These are phyloP conservation scores for Aschersonia sp. DNA, from an alignment of 2,329 filamentous ascomycete genomes.

Conservation along the genomic window DNA sequence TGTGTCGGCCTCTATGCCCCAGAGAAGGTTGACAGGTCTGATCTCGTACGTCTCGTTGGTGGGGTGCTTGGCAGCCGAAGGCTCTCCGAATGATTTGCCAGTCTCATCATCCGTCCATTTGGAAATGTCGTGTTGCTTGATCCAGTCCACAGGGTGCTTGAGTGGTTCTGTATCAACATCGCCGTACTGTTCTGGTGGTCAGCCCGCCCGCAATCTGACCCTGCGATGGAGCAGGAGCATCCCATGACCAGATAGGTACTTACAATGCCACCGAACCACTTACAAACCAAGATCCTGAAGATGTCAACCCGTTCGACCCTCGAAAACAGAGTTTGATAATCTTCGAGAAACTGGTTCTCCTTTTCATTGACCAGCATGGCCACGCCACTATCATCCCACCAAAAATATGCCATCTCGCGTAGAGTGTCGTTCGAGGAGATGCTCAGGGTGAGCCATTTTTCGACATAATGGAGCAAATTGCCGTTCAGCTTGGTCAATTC, in stretches of 20 bases:
- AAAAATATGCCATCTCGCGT: constrained; percentile 11
- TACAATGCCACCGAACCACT: constrained; percentile 11
- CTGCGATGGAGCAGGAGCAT: neutral
- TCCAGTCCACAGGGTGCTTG: constrained; percentile 9
- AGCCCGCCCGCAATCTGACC: neutral
- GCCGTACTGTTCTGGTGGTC: constrained; percentile 6
- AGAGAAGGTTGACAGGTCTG: constrained; percentile 9
- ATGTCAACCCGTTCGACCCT: constrained; percentile 11
- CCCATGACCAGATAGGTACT: neutral
- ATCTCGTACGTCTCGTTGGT: neutral
- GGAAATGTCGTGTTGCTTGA: constrained; percentile 7
- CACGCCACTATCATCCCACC: constrained; percentile 10
- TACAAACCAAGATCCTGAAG: constrained; percentile 10
- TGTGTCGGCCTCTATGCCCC: constrained; percentile 11
- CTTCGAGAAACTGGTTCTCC: constrained; percentile 6
- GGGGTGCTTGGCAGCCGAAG: neutral
- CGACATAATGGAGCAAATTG: constrained; percentile 8
- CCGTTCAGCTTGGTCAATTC: constrained; percentile 7
- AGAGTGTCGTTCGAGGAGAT: constrained; percentile 1
- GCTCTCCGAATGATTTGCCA: constrained; percentile 5
- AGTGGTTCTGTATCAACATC: constrained; percentile 12
- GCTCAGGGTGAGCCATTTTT: constrained; percentile 9
- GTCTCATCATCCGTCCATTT: constrained; percentile 8
- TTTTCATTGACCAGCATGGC: constrained; percentile 7
- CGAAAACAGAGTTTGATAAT: constrained; percentile 7